phyloP scores from a whole-genome alignment of 2,329 filamentous ascomycete genomes.

The Aureobasidium pullulans region DNA sequence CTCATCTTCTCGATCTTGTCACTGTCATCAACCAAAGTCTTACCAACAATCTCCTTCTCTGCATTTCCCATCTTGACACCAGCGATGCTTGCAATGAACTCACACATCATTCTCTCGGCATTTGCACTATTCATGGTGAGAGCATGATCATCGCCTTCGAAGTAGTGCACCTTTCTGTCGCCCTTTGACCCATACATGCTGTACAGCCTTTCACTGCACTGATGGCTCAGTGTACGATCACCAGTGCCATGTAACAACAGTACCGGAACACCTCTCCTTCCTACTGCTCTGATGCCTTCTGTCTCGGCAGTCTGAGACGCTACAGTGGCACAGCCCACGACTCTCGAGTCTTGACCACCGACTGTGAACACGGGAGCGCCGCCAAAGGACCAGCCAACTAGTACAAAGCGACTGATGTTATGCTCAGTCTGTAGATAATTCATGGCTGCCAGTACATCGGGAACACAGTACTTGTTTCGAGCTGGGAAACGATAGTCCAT shows the following conservation, averaged over 20 bases:
- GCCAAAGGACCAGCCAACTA: conserved; percentile 39
- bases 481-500: conserved; percentile 36
- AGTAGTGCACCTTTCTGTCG: conserved; percentile 30
- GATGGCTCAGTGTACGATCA: conserved; percentile 29
- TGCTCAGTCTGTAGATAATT: conserved; percentile 28
- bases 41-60: conserved; percentile 19
- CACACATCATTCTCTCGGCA: conserved; percentile 34
- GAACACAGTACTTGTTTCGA: conserved; percentile 28
- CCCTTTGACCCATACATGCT: conserved; percentile 28
- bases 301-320: conserved; percentile 34
- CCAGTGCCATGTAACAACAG: conserved; percentile 34
- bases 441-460: conserved; percentile 33
- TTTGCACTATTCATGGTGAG: conserved; percentile 30
- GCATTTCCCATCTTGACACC: conserved; percentile 21
- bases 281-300: conserved; percentile 24
- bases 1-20: conserved; percentile 22
- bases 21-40: conserved; percentile 19
- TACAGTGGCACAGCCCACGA: conserved; percentile 33
- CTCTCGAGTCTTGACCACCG: conserved; percentile 26
- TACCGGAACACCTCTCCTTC: conserved; percentile 21
- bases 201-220: conserved; percentile 32
- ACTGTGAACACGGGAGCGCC: conserved; percentile 35
- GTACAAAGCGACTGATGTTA: conserved; percentile 29
- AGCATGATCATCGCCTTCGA: conserved; percentile 37
- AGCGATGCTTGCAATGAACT: conserved; percentile 32